Percentiles rank a stretch among this genome's conserved stretches.
phyloP scores from a whole-genome alignment of 805 yeast genomes.

The Teunomyces stri region DNA sequence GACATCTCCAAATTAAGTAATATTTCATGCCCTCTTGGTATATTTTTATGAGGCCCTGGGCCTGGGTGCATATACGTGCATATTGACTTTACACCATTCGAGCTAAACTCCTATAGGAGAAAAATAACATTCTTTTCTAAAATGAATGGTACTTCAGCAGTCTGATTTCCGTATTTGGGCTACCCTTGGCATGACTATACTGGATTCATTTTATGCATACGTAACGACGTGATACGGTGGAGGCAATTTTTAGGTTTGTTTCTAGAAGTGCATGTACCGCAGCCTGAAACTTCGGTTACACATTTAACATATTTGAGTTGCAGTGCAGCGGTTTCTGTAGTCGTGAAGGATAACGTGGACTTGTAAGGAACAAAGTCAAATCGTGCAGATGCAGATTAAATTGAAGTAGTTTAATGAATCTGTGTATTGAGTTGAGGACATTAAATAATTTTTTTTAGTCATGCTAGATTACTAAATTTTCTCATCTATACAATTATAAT shows the following conservation, averaged over 20 bases:
- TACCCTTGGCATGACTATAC: neutral
- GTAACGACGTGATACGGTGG: neutral
- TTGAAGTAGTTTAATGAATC: neutral
- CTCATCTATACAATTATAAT: slow-evolving; percentile 4
- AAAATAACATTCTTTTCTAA: slow-evolving; percentile 1
- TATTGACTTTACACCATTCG: neutral
- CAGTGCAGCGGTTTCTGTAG: neutral
- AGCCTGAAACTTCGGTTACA: neutral
- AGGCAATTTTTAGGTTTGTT: neutral
- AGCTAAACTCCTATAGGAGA: neutral
- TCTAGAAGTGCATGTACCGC: neutral
- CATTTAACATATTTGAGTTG: neutral
- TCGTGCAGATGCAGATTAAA: neutral
- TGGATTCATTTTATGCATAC: neutral
- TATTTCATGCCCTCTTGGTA: neutral
- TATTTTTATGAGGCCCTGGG: neutral
- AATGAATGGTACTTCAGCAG: neutral
- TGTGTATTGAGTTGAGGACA: slow-evolving; percentile 1
- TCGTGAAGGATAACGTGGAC: neutral
- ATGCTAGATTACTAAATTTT: slow-evolving; percentile 3
- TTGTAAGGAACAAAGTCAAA: slow-evolving; percentile 1
- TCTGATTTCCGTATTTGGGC: neutral
- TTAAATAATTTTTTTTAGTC: slow-evolving; percentile 4
- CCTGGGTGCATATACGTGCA: neutral
- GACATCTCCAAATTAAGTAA: slow-evolving; percentile 1